A percentile compares a stretch with the other conserved stretches of the same genome.
These are phyloP conservation scores for Fusarium buxicola DNA, from an alignment of 2,329 filamentous ascomycete genomes.

Conservation along the genomic window DNA sequence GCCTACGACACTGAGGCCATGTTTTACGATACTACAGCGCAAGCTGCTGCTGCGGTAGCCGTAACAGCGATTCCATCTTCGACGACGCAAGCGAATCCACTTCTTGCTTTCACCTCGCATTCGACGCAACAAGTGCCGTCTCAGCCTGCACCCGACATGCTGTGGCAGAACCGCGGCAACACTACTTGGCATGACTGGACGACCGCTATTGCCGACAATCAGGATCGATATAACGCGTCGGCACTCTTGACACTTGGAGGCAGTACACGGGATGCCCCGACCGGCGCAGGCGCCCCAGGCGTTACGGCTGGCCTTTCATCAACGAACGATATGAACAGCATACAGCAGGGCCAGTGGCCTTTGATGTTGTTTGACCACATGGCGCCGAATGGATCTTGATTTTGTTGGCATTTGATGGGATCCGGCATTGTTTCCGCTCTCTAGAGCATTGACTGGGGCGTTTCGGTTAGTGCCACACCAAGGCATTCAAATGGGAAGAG, in stretches of 20 bases:
- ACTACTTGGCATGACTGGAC: slow-evolving; percentile 68
- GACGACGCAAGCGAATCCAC: slow-evolving; percentile 50
- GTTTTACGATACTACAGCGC: slow-evolving; percentile 45
- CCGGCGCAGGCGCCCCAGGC: slow-evolving; percentile 30
- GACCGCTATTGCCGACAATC: slow-evolving; percentile 61
- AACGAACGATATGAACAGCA: slow-evolving; percentile 44
- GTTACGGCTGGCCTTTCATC: slow-evolving; percentile 31
- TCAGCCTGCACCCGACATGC: slow-evolving; percentile 45
- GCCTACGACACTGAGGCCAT: slow-evolving; percentile 47
- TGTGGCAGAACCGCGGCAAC: slow-evolving; percentile 54
- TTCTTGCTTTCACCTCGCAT: slow-evolving; percentile 56
- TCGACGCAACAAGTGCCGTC: slow-evolving; percentile 51
- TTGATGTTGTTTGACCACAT: slow-evolving; percentile 49
- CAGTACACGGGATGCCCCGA: slow-evolving; percentile 36
- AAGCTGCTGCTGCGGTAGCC: slow-evolving; percentile 34
- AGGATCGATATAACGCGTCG: slow-evolving; percentile 62
- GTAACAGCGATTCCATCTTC: slow-evolving; percentile 39
- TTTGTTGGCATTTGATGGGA: slow-evolving; percentile 17
- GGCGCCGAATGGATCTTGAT: slow-evolving; percentile 41
- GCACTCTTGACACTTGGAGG: slow-evolving; percentile 61
- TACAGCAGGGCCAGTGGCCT: slow-evolving; percentile 49
- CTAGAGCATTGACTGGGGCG: slow-evolving; percentile 35
- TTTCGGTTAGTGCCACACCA: slow-evolving; percentile 20
- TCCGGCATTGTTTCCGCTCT: slow-evolving; percentile 7
- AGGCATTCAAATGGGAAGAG: slow-evolving; percentile 21